Percentiles rank a stretch among this genome's conserved stretches.
Evolutionary conservation across 331 rosid species (phyloP).

Genomic region (Dryas integrifolia): DNA sequence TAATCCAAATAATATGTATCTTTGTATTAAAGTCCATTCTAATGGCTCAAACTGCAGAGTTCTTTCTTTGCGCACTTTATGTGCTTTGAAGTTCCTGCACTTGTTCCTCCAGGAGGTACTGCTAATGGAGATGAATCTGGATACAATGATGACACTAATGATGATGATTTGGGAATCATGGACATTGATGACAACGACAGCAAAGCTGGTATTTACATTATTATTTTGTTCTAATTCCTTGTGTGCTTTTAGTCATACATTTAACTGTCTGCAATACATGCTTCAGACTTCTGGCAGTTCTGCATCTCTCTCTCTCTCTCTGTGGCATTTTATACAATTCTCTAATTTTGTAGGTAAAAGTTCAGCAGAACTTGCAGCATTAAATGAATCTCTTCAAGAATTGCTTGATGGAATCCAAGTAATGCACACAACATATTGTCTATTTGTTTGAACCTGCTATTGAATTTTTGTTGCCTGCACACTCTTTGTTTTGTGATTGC

Average conservation of each 20-base stretch:
- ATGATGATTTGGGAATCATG: conserved; percentile 80
- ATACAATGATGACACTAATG: conserved; percentile 40
- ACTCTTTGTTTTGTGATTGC: conserved; percentile 16
- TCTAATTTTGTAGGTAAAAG: conserved; percentile 45
- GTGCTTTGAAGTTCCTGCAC: conserved; percentile 92
- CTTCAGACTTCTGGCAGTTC: conserved; percentile 13
- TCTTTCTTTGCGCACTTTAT: conserved; percentile 82
- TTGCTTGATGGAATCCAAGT: conserved; percentile 98
- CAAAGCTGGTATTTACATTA: conserved; percentile 39
- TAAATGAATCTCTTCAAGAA: conserved; percentile 84
- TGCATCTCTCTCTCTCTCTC: conserved; percentile 27
- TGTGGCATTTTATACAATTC: conserved; percentile 13
- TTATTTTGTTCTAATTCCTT: neutral
- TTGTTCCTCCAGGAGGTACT: conserved; percentile 87
- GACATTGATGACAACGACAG: conserved; percentile 70
- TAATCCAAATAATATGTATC: neutral
- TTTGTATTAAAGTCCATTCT: conserved; percentile 10
- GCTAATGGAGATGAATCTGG: conserved; percentile 58
- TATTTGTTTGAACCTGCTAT: conserved; percentile 7
- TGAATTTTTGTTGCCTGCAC: conserved; percentile 15
- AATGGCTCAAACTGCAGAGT: conserved; percentile 59
- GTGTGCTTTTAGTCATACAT: conserved; percentile 5
- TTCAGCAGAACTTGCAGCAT: conserved; percentile 66
- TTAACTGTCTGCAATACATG: conserved; percentile 14
- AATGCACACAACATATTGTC: conserved; percentile 28